Evolutionary conservation across 352 stramenopile species (phyloP).

Genomic region (Globisporangium viniferum): DNA sequence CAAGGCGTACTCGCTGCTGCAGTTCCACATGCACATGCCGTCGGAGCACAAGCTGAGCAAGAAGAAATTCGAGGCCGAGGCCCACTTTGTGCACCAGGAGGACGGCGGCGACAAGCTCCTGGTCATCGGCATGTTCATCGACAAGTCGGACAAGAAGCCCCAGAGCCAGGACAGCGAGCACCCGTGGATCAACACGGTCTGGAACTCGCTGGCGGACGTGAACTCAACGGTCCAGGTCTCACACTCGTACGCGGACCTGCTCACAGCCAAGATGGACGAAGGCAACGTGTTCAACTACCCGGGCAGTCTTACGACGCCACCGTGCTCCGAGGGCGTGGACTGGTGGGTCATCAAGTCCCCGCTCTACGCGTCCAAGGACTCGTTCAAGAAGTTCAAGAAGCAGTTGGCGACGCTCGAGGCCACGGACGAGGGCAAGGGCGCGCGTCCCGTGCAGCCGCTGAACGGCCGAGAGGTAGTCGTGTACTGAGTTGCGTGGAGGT

Average conservation of each 20-base stretch:
- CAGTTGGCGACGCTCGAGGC: conserved; percentile 15
- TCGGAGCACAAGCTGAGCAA: conserved; percentile 41
- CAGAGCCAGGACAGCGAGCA: conserved; percentile 2
- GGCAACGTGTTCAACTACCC: conserved; percentile 60
- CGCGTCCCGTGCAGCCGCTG: conserved; percentile 17
- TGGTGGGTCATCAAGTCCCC: conserved; percentile 56
- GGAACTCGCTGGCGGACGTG: conserved; percentile 10
- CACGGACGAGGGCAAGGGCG: conserved; percentile 14
- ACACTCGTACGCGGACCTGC: conserved; percentile 17
- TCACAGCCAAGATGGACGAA: conserved; percentile 15
- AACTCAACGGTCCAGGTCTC: conserved; percentile 15
- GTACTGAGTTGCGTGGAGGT: conserved; percentile 1
- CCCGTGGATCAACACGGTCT: conserved; percentile 18
- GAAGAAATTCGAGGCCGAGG: conserved; percentile 27
- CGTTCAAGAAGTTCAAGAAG: conserved; percentile 17
- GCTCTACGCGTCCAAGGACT: conserved; percentile 2
- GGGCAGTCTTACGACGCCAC: conserved; percentile 59
- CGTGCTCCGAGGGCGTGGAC: conserved; percentile 48
- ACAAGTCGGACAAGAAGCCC: not conserved
- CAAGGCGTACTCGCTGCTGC: conserved; percentile 28
- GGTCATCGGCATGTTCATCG: conserved; percentile 28
- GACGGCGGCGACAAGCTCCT: conserved; percentile 19
- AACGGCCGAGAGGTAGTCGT: conserved; percentile 12
- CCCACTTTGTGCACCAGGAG: conserved; percentile 46
- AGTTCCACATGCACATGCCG: conserved; percentile 45